phyloP scores from a whole-genome alignment of 2,329 filamentous ascomycete genomes.

The Hyphodiscus sp. region DNA sequence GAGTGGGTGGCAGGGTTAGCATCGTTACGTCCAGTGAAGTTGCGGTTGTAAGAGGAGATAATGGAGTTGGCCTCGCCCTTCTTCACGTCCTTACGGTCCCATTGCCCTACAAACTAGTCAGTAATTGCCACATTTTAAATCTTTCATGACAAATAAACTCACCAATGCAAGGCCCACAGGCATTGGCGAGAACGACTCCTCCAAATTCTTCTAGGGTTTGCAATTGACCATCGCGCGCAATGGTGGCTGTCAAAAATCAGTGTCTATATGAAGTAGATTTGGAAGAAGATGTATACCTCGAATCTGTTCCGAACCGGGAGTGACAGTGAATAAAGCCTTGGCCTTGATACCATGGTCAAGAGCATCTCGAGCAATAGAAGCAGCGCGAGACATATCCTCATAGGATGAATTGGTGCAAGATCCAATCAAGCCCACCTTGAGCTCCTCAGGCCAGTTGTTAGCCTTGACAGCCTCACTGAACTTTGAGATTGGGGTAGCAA shows the following conservation, averaged over 20 bases:
- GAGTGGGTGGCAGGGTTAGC: slow-evolving; percentile 92
- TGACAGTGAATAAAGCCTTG: slow-evolving; percentile 89
- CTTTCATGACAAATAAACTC: slow-evolving; percentile 8
- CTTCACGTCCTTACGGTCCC: slow-evolving; percentile 89
- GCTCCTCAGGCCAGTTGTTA: slow-evolving; percentile 92
- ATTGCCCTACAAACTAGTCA: slow-evolving; percentile 57
- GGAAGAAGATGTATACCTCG: slow-evolving; percentile 35
- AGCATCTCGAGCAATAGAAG: slow-evolving; percentile 86
- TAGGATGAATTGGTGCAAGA: slow-evolving; percentile 92
- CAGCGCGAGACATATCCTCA: slow-evolving; percentile 88
- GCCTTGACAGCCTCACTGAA: slow-evolving; percentile 90
- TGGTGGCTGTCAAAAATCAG: background rate
- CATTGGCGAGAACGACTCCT: slow-evolving; percentile 89
- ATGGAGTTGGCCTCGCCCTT: slow-evolving; percentile 97
- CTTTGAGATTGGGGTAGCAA: slow-evolving; percentile 96
- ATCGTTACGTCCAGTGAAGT: slow-evolving; percentile 98
- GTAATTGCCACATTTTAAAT: background rate
- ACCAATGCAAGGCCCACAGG: slow-evolving; percentile 86
- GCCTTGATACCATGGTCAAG: slow-evolving; percentile 89
- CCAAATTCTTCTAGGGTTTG: slow-evolving; percentile 95
- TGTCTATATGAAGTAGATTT: background rate
- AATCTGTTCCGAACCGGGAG: slow-evolving; percentile 95
- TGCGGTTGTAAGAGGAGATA: slow-evolving; percentile 98
- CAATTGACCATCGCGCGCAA: slow-evolving; percentile 74
- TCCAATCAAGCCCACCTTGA: slow-evolving; percentile 95